Percentiles rank a stretch among this genome's conserved stretches.
Evolutionary conservation across 2,329 filamentous ascomycete species (phyloP).

Genomic region (Colletotrichum tropicicola): DNA sequence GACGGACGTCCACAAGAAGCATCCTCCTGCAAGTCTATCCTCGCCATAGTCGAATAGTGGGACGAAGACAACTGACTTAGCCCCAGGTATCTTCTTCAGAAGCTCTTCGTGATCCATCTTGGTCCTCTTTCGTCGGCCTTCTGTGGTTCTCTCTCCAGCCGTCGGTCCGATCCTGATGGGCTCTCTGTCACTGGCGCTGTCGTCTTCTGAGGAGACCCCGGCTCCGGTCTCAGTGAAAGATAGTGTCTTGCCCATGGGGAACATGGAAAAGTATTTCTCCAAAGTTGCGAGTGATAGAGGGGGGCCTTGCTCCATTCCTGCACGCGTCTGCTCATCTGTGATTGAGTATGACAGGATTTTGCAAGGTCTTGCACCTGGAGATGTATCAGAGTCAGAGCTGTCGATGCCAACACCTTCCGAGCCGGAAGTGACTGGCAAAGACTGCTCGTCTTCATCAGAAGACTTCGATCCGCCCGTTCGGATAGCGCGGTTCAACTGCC

Average conservation of each 20-base stretch:
- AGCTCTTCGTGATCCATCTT: constrained; percentile 43
- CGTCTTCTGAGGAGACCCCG: constrained; percentile 41
- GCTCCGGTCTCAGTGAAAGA: constrained; percentile 40
- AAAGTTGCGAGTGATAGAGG: constrained; percentile 39
- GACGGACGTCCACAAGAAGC: constrained; percentile 45
- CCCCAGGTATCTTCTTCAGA: constrained; percentile 43
- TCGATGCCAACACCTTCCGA: constrained; percentile 36
- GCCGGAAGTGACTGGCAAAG: constrained; percentile 18
- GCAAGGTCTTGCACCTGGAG: constrained; percentile 37
- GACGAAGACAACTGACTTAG: constrained; percentile 44
- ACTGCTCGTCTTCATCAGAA: constrained; percentile 32
- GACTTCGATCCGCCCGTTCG: constrained; percentile 4
- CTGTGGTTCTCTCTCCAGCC: not conserved
- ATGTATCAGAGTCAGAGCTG: constrained; percentile 41
- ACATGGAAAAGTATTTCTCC: constrained; percentile 40
- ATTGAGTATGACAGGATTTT: constrained; percentile 40
- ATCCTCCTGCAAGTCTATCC: constrained; percentile 43
- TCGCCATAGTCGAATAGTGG: constrained; percentile 46
- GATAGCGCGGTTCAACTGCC: constrained; percentile 15
- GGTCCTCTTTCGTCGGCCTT: constrained; percentile 27
- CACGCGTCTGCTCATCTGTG: constrained; percentile 34
- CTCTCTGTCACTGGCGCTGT: constrained; percentile 39
- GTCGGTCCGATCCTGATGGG: constrained; percentile 6
- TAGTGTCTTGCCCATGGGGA: constrained; percentile 40
- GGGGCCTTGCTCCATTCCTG: constrained; percentile 37